phyloP scores from a whole-genome alignment of 352 stramenopile genomes.

The Globisporangium polare region DNA sequence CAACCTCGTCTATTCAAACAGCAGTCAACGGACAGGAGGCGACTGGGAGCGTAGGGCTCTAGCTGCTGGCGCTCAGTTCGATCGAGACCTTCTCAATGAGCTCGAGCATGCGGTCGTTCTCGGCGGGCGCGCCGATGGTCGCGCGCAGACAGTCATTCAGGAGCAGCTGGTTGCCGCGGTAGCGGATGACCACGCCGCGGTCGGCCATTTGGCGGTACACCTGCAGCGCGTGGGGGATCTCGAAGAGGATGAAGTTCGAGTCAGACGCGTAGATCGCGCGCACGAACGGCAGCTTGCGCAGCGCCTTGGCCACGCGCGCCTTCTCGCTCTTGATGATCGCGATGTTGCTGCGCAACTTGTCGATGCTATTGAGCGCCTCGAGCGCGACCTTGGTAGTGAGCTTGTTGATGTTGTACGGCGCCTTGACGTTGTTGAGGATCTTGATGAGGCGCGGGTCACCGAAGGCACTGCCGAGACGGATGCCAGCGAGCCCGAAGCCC shows the following conservation, averaged over 20 bases:
- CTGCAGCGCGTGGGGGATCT: slow-evolving; percentile 86
- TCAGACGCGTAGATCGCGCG: slow-evolving; percentile 92
- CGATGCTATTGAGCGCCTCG: slow-evolving; percentile 58
- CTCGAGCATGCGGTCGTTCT: slow-evolving; percentile 93
- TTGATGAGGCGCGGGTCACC: slow-evolving; percentile 92
- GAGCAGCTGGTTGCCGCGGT: slow-evolving; percentile 95
- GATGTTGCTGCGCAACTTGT: slow-evolving; percentile 59
- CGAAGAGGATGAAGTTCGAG: slow-evolving; percentile 98
- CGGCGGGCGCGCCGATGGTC: slow-evolving; percentile 91
- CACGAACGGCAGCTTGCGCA: slow-evolving; percentile 92
- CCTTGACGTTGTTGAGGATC: slow-evolving; percentile 99
- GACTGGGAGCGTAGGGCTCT: not conserved
- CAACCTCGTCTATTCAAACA: not conserved
- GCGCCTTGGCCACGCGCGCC: slow-evolving; percentile 61
- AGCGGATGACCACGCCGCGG: slow-evolving; percentile 94
- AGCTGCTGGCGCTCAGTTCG: slow-evolving; percentile 24
- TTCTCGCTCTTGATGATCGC: slow-evolving; percentile 83
- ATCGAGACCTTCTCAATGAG: slow-evolving; percentile 67
- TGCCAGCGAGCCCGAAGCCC: slow-evolving; percentile 96
- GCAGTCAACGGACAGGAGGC: not conserved
- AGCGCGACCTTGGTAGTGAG: slow-evolving; percentile 87
- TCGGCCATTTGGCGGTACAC: slow-evolving; percentile 95
- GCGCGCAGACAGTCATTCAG: slow-evolving; percentile 94
- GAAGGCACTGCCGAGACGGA: slow-evolving; percentile 92
- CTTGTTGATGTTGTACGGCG: slow-evolving; percentile 99